phyloP scores from a whole-genome alignment of 352 stramenopile genomes.

The Globisporangium spinosum region DNA sequence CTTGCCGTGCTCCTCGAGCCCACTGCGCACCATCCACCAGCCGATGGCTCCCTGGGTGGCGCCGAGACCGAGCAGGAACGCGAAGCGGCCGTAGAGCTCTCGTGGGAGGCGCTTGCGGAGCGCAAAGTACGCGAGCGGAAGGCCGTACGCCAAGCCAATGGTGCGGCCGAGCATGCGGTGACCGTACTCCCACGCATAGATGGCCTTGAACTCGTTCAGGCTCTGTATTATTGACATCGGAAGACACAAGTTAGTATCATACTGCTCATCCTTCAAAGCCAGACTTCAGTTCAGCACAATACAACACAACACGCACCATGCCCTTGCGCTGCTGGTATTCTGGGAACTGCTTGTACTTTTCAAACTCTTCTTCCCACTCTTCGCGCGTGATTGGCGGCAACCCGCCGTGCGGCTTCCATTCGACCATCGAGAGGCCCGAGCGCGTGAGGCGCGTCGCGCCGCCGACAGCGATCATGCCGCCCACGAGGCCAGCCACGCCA shows the following conservation, averaged over 20 bases:
- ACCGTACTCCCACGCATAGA: slow-evolving; percentile 95
- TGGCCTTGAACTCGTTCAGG: slow-evolving; percentile 98
- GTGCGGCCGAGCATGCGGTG: slow-evolving; percentile 97
- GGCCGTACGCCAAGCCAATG: slow-evolving; percentile 92
- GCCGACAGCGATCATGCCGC: slow-evolving; percentile 96
- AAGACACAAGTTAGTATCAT: slow-evolving; percentile 1
- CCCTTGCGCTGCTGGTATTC: slow-evolving; percentile 96
- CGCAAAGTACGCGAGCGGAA: slow-evolving; percentile 93
- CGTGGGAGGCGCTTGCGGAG: slow-evolving; percentile 72
- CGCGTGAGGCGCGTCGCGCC: slow-evolving; percentile 96
- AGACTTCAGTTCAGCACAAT: background rate
- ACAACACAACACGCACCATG: slow-evolving; percentile 44
- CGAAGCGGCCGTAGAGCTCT: slow-evolving; percentile 71
- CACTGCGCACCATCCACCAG: slow-evolving; percentile 99
- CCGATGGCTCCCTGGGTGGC: slow-evolving; percentile 86
- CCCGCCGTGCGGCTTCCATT: slow-evolving; percentile 95
- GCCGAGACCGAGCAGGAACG: slow-evolving; percentile 56
- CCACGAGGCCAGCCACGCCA: slow-evolving; percentile 91
- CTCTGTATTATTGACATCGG: slow-evolving; percentile 50
- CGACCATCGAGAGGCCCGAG: slow-evolving; percentile 96
- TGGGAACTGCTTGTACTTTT: slow-evolving; percentile 97
- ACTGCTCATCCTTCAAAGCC: background rate
- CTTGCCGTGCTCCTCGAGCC: slow-evolving; percentile 91
- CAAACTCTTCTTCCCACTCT: slow-evolving; percentile 97
- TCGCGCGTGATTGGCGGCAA: slow-evolving; percentile 89